These are phyloP conservation scores for Candida cerambycidarum DNA, from an alignment of 805 yeast genomes.

Conservation along the genomic window DNA sequence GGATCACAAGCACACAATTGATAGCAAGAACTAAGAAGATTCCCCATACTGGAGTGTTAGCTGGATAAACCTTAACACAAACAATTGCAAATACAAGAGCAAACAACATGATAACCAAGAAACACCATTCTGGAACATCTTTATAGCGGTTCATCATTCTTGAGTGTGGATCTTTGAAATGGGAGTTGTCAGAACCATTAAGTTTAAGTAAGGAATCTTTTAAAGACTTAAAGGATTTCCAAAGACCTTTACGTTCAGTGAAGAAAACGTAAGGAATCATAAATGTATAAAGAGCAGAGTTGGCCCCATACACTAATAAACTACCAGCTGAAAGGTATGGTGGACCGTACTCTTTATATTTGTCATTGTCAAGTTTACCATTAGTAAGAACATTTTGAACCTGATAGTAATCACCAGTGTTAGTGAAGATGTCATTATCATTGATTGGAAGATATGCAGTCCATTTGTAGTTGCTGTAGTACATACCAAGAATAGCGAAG, in stretches of 20 bases:
- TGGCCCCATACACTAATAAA: slow-evolving; percentile 27
- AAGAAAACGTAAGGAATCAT: slow-evolving; percentile 16
- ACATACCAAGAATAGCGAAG: slow-evolving; percentile 21
- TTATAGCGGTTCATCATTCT: slow-evolving; percentile 32
- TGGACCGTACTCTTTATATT: slow-evolving; percentile 26
- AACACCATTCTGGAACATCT: slow-evolving; percentile 40
- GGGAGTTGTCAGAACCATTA: slow-evolving; percentile 14
- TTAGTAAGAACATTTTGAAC: slow-evolving; percentile 43
- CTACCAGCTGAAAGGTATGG: slow-evolving; percentile 32
- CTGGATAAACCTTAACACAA: slow-evolving; percentile 33
- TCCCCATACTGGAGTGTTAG: slow-evolving; percentile 60
- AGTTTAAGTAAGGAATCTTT: slow-evolving; percentile 12
- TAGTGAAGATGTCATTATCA: slow-evolving; percentile 45
- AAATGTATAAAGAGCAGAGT: slow-evolving; percentile 29
- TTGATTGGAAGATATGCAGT: slow-evolving; percentile 35
- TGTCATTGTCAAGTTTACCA: slow-evolving; percentile 26
- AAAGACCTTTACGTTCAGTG: slow-evolving; percentile 14
- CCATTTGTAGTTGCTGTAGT: slow-evolving; percentile 24
- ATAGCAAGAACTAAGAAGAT: slow-evolving; percentile 52
- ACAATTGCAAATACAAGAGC: slow-evolving; percentile 31
- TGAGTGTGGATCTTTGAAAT: slow-evolving; percentile 27
- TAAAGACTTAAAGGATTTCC: slow-evolving; percentile 14
- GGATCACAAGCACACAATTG: slow-evolving; percentile 51
- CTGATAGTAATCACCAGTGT: slow-evolving; percentile 45
- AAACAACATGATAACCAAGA: slow-evolving; percentile 22